Evolutionary conservation across 148 eudicot genomes (phyloP).

Genomic region (Fagopyrum homotropicum): DNA sequence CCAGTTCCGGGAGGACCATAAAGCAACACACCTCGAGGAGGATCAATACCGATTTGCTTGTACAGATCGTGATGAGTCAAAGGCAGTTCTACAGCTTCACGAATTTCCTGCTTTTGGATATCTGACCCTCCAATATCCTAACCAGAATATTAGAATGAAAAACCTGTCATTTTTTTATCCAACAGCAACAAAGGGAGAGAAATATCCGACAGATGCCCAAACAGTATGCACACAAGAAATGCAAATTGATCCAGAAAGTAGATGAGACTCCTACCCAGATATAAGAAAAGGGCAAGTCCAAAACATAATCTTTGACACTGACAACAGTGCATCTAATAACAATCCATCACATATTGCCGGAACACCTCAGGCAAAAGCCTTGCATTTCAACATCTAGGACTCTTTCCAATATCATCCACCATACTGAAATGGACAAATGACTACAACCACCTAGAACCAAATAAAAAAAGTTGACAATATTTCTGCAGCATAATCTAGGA

Average conservation of each 20-base stretch:
- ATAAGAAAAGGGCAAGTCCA: not conserved
- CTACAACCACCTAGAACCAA: not conserved
- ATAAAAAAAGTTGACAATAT: not conserved
- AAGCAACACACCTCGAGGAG: constrained; percentile 23
- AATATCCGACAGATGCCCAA: not conserved
- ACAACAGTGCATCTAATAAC: not conserved
- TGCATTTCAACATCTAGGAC: not conserved
- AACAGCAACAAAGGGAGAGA: not conserved
- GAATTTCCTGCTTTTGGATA: constrained; percentile 92
- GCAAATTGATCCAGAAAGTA: not conserved
- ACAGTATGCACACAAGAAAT: not conserved
- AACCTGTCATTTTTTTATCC: not conserved
- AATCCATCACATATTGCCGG: not conserved
- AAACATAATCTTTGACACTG: not conserved
- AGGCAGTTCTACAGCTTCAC: constrained; percentile 36
- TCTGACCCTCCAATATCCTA: constrained; percentile 98
- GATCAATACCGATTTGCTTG: constrained; percentile 23
- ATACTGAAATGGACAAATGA: not conserved
- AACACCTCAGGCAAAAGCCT: not conserved
- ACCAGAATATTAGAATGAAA: not conserved
- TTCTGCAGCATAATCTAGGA: constrained; percentile 7
- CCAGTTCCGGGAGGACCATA: constrained; percentile 19
- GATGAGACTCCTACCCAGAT: not conserved
- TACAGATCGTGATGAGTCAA: constrained; percentile 25
- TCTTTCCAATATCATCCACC: too few species aligned